phyloP scores from a whole-genome alignment of 208 protist genomes.

The Sergeia podlipaevii region DNA sequence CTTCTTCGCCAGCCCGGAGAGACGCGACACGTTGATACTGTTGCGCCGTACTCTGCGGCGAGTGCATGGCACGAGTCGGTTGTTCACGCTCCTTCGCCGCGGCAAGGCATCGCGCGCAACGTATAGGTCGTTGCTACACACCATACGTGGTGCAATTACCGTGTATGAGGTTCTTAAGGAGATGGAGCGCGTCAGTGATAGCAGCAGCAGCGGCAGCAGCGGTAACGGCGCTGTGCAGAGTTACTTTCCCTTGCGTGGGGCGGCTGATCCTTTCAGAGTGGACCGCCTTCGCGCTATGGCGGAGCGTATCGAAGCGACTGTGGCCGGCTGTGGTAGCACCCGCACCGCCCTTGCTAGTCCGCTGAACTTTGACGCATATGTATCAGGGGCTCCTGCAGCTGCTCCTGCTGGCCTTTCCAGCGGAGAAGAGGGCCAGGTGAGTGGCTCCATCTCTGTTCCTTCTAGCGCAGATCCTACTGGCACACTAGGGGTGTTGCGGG shows the following conservation, averaged over 20 bases:
- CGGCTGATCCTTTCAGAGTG: constrained; percentile 28
- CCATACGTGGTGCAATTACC: constrained; percentile 30
- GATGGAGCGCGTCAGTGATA: constrained; percentile 47
- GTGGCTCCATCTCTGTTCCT: constrained; percentile 5
- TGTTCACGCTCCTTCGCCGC: constrained; percentile 72
- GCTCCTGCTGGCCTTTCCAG: background rate
- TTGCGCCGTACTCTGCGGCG: constrained; percentile 48
- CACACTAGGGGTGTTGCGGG: constrained; percentile 12
- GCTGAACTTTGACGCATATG: too few relatives aligned
- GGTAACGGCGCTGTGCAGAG: constrained; percentile 11
- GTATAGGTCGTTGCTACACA: constrained; percentile 61
- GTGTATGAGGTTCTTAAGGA: constrained; percentile 36
- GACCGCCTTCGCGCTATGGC: constrained; percentile 29
- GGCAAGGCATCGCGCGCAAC: constrained; percentile 43
- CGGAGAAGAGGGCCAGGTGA: background rate
- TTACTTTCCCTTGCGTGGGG: constrained; percentile 12
- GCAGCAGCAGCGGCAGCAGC: too few relatives aligned
- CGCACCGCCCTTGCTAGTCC: background rate
- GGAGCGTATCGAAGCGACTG: constrained; percentile 10
- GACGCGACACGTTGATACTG: constrained; percentile 34
- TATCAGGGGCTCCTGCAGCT: background rate
- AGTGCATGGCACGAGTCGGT: constrained; percentile 34
- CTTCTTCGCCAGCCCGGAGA: constrained; percentile 48
- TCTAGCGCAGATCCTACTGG: constrained; percentile 14
- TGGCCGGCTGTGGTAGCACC: background rate